Evolutionary conservation across 225 moss, liverwort and hornwort genomes (phyloP).

Genomic region (Takakia lepidozioides): DNA sequence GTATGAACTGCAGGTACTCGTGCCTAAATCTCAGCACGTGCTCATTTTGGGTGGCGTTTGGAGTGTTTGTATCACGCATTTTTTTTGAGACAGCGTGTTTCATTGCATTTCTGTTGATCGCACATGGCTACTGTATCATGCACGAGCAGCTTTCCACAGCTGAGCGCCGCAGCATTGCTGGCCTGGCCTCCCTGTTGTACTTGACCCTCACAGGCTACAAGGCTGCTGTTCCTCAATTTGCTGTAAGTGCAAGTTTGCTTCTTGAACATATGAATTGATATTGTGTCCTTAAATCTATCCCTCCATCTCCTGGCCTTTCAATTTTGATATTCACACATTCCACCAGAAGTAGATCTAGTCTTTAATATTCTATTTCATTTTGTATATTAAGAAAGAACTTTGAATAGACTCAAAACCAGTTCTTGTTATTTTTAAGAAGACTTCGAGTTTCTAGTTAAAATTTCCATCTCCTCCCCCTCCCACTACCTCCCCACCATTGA

Average conservation of each 20-base stretch:
- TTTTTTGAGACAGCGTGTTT: constrained; percentile 87
- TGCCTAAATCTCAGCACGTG: constrained; percentile 79
- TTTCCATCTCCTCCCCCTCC: too few species aligned
- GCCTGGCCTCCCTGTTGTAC: constrained; percentile 68
- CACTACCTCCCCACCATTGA: too few species aligned
- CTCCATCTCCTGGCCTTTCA: too few species aligned
- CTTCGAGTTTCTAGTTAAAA: too few species aligned
- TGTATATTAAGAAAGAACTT: too few species aligned
- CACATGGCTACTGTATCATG: constrained; percentile 90
- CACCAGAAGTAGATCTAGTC: too few species aligned
- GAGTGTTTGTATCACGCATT: constrained; percentile 84
- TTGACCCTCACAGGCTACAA: constrained; percentile 89
- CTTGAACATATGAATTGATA: neutral
- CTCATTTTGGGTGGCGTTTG: constrained; percentile 96
- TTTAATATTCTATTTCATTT: too few species aligned
- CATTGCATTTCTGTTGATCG: constrained; percentile 72
- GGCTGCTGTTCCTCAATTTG: constrained; percentile 81
- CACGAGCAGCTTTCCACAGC: constrained; percentile 77
- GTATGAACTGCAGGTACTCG: constrained; percentile 58
- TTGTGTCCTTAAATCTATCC: too few species aligned
- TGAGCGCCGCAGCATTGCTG: constrained; percentile 73
- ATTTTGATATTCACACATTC: too few species aligned
- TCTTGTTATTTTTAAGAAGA: too few species aligned
- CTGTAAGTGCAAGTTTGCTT: constrained; percentile 25
- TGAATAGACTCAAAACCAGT: too few species aligned